These are phyloP conservation scores for Neonothopanus nambi DNA, from an alignment of 1,284 basidiomycete genomes.

Conservation along the genomic window DNA sequence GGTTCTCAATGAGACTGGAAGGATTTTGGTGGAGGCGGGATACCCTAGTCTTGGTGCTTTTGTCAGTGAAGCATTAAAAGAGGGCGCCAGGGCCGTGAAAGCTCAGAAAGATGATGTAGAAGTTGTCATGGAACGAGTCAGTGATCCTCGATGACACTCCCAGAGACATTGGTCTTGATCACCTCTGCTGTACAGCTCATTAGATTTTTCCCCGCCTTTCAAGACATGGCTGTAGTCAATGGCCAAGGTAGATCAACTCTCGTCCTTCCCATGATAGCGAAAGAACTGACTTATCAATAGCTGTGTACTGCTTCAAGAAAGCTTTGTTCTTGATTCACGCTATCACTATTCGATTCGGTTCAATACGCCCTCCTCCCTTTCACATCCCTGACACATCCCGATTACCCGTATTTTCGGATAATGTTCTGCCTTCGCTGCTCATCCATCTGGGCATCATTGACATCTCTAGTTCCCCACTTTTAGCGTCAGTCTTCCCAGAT, in stretches of 20 bases:
- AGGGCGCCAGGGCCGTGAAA: conserved; percentile 41
- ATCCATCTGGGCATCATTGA: conserved; percentile 77
- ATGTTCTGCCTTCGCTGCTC: conserved; percentile 83
- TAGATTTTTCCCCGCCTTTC: conserved; percentile 73
- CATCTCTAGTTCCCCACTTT: conserved; percentile 46
- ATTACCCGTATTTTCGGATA: conserved; percentile 82
- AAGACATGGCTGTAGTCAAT: conserved; percentile 67
- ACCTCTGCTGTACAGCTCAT: conserved; percentile 53
- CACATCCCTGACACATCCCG: conserved; percentile 59
- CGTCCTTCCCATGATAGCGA: conserved; percentile 1
- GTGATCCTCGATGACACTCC: conserved; percentile 17
- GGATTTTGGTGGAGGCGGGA: conserved; percentile 57
- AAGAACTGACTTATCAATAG: conserved; percentile 35
- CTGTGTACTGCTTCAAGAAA: conserved; percentile 87
- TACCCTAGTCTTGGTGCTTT: conserved; percentile 75
- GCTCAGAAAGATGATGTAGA: conserved; percentile 47
- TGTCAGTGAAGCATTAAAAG: conserved; percentile 63
- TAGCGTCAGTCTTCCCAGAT: conserved; percentile 47
- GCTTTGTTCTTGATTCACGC: conserved; percentile 81
- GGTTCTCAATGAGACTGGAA: conserved; percentile 74
- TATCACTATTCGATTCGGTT: conserved; percentile 63
- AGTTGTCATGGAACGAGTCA: conserved; percentile 63
- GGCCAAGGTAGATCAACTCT: conserved; percentile 53
- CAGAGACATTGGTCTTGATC: conserved; percentile 13
- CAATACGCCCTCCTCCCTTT: conserved; percentile 49